These are phyloP conservation scores for Alectoria sarmentosa DNA, from an alignment of 495 filamentous ascomycete species.

Conservation along the genomic window DNA sequence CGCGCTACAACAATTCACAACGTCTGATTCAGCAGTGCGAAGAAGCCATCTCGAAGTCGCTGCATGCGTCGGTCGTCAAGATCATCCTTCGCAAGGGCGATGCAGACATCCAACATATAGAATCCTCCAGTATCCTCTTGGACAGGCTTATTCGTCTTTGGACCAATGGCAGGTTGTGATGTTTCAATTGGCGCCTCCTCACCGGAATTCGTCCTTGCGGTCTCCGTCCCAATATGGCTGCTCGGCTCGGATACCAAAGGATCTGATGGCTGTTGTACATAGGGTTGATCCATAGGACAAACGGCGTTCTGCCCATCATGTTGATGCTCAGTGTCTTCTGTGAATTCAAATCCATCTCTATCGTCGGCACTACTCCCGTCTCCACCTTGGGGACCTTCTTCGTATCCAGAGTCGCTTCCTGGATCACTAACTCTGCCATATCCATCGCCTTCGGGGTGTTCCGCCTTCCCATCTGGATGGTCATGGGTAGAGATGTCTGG, in stretches of 20 bases:
- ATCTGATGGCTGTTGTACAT: background rate
- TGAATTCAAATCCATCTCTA: background rate
- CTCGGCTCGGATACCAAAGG: background rate
- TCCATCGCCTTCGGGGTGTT: background rate
- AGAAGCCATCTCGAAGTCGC: conserved; percentile 1
- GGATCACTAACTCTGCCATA: background rate
- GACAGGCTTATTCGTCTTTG: background rate
- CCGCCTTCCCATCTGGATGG: background rate
- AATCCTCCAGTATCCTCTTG: background rate
- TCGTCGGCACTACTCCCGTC: background rate
- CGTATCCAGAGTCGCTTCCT: background rate
- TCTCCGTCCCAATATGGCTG: background rate
- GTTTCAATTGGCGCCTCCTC: background rate
- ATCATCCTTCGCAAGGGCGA: background rate
- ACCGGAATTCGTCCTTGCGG: background rate
- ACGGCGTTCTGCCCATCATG: background rate
- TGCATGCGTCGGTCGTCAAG: conserved; percentile 4
- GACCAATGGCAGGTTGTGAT: background rate
- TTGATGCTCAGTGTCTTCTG: background rate
- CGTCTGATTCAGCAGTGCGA: background rate
- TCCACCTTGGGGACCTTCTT: background rate
- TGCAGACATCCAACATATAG: background rate
- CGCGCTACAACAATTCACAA: background rate
- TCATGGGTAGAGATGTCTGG: background rate
- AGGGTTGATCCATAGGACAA: background rate